These are phyloP conservation scores for Wickerhamiella vanderwaltii DNA, from an alignment of 805 yeast species.

Conservation along the genomic window DNA sequence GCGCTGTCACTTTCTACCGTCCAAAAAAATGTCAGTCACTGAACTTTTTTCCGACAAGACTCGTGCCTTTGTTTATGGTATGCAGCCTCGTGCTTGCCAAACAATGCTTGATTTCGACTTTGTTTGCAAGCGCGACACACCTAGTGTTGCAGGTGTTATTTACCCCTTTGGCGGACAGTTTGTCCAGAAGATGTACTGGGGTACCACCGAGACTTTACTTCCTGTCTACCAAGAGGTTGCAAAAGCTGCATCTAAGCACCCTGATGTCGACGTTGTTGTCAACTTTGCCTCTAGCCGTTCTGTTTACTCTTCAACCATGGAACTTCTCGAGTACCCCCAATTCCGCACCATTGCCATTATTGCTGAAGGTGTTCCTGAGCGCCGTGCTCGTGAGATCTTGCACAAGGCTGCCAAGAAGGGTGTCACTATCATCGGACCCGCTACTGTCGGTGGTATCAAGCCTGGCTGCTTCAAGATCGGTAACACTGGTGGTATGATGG, in stretches of 20 bases:
- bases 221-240: constrained; percentile 36
- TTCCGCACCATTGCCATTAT: constrained; percentile 36
- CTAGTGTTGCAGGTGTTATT: constrained; percentile 37
- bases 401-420: constrained; percentile 34
- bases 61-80: constrained; percentile 35
- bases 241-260: constrained; percentile 33
- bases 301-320: constrained; percentile 37
- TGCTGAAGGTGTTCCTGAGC: constrained; percentile 40
- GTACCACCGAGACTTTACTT: constrained; percentile 35
- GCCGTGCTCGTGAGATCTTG: constrained; percentile 37
- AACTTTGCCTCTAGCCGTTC: constrained; percentile 38
- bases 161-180: constrained; percentile 38
- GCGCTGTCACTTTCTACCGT: not conserved
- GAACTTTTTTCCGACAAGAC: constrained; percentile 34
- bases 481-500: constrained; percentile 41
- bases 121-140: constrained; percentile 35
- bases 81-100: constrained; percentile 38
- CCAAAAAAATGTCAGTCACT: constrained; percentile 9
- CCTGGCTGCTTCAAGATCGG: constrained; percentile 40
- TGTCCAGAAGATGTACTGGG: constrained; percentile 38
- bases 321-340: constrained; percentile 35
- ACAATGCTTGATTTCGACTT: constrained; percentile 39
- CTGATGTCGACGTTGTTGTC: constrained; percentile 38
- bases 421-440: constrained; percentile 37
- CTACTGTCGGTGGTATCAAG: constrained; percentile 39